Percentiles rank a stretch among this genome's conserved stretches.
Evolutionary conservation across 225 moss, liverwort and hornwort species (phyloP).

Genomic region (Rhytidiadelphus loreus): DNA sequence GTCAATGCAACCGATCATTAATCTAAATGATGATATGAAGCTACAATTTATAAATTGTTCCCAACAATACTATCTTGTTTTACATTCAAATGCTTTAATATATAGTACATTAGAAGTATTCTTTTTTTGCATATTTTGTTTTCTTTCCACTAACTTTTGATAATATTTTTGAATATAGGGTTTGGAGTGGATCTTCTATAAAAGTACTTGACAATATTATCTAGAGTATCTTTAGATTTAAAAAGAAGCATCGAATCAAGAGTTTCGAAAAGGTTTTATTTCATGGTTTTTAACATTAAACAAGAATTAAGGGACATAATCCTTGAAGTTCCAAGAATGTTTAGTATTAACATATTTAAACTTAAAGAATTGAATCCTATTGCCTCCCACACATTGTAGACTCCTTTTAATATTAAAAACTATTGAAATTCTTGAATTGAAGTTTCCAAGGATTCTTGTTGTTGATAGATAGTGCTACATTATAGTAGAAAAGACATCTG

Average conservation of each 20-base stretch:
- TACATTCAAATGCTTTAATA: not conserved
- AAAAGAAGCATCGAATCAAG: not conserved
- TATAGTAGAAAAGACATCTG: not conserved
- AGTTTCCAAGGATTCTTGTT: accelerated
- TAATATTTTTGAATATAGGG: not conserved
- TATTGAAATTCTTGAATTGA: not conserved
- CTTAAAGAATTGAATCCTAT: not conserved
- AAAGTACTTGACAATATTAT: not conserved
- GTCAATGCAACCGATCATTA: not conserved
- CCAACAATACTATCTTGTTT: not conserved
- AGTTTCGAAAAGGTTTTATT: not conserved
- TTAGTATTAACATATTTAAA: not conserved
- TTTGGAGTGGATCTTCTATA: not conserved
- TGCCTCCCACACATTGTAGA: not conserved
- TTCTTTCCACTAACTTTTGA: not conserved
- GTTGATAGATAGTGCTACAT: not conserved
- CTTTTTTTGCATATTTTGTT: not conserved
- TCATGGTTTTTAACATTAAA: not conserved
- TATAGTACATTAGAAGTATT: not conserved
- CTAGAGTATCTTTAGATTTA: not conserved
- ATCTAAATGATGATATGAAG: not conserved
- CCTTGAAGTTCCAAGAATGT: not conserved
- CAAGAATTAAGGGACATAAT: accelerated
- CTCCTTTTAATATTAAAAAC: not conserved
- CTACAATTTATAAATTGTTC: not conserved